A percentile compares a stretch with the other conserved stretches of the same genome.
Evolutionary conservation across 2,329 filamentous ascomycete genomes (phyloP).

Genomic region (Fusarium acutatum): DNA sequence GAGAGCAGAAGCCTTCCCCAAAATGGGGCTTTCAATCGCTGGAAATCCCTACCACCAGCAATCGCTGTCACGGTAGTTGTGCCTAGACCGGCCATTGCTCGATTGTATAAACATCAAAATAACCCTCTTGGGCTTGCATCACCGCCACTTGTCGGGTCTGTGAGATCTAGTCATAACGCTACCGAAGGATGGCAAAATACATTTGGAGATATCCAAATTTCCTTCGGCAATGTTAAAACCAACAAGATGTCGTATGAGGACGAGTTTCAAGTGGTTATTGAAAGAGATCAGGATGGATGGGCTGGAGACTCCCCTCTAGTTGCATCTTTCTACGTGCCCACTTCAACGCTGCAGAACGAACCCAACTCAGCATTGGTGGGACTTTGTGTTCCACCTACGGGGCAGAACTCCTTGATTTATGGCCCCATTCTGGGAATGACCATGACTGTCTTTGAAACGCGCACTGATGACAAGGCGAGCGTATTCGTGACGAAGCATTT

Average conservation of each 20-base stretch:
- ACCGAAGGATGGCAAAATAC: slow-evolving; percentile 45
- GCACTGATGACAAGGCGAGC: slow-evolving; percentile 37
- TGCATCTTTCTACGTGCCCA: slow-evolving; percentile 53
- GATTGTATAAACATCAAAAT: slow-evolving; percentile 37
- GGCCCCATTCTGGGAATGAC: slow-evolving; percentile 35
- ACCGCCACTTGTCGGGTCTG: slow-evolving; percentile 44
- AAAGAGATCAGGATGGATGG: slow-evolving; percentile 50
- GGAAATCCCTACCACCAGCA: slow-evolving; percentile 48
- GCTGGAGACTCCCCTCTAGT: slow-evolving; percentile 50
- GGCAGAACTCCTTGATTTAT: slow-evolving; percentile 38
- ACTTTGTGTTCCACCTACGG: slow-evolving; percentile 43
- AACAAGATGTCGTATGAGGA: slow-evolving; percentile 39
- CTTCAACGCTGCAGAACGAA: slow-evolving; percentile 47
- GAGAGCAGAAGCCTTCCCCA: slow-evolving; percentile 30
- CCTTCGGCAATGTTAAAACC: slow-evolving; percentile 50
- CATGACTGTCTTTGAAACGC: slow-evolving; percentile 46
- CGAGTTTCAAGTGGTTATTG: slow-evolving; percentile 45
- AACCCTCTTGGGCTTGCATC: slow-evolving; percentile 26
- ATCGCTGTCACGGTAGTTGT: slow-evolving; percentile 51
- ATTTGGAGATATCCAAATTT: slow-evolving; percentile 52
- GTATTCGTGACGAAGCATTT: slow-evolving; percentile 51
- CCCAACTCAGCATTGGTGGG: slow-evolving; percentile 44
- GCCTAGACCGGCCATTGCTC: slow-evolving; percentile 41
- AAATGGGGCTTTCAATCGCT: slow-evolving; percentile 46
- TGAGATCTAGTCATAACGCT: slow-evolving; percentile 38